phyloP scores from a whole-genome alignment of 176 grass and related monocot genomes.

The Oryza glumipatula region DNA sequence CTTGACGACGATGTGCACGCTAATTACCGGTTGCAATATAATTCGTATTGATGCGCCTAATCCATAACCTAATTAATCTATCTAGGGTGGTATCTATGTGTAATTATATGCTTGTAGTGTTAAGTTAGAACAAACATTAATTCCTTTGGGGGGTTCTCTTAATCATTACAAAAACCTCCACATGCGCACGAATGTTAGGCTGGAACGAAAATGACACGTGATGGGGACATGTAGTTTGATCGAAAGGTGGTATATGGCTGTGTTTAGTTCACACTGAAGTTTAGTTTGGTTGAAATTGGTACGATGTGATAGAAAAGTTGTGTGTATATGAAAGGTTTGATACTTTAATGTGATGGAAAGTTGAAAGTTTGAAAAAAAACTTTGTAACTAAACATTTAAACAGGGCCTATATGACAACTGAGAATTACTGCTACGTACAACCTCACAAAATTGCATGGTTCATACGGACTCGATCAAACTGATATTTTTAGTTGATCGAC shows the following conservation, averaged over 20 bases:
- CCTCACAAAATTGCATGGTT: background rate
- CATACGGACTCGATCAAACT: background rate
- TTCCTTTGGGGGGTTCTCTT: background rate
- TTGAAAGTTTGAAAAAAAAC: too few species aligned
- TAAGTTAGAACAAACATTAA: slow-evolving; percentile 24
- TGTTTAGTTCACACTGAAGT: too few species aligned
- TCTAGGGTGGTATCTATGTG: background rate
- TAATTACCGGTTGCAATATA: background rate
- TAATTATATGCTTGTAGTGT: background rate
- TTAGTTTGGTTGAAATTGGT: too few species aligned
- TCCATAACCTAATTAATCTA: background rate
- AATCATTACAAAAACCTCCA: slow-evolving; percentile 39
- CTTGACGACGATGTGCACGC: slow-evolving; percentile 18
- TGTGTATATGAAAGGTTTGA: too few species aligned
- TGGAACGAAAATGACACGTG: slow-evolving; percentile 33
- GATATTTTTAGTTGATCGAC: background rate
- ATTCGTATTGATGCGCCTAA: slow-evolving; percentile 3
- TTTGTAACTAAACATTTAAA: too few species aligned
- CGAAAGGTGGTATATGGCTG: background rate
- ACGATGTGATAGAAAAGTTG: too few species aligned
- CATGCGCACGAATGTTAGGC: slow-evolving; percentile 48
- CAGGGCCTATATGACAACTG: too few species aligned
- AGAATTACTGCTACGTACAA: background rate
- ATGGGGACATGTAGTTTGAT: background rate
- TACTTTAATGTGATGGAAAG: too few species aligned